Conservation (phyloP, 805 yeast species). For the Middelhovenomyces tepae region DNA sequence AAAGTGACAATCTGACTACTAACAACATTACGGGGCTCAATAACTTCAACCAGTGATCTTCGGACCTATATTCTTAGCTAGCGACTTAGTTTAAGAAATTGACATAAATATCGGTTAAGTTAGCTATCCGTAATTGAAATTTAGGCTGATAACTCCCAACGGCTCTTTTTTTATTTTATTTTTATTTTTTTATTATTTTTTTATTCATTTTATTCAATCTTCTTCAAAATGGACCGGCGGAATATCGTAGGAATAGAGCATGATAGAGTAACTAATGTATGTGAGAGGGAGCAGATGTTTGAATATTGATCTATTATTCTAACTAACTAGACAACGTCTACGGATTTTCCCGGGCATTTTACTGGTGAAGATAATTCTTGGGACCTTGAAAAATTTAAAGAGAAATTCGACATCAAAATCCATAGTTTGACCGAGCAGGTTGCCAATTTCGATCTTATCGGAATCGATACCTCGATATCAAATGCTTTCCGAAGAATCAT, state of each 20-base stretch:
- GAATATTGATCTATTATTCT: background rate
- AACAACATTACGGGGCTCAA: too few species aligned
- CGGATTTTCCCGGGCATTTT: conserved; percentile 86
- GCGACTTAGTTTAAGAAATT: too few species aligned
- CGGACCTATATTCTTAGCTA: too few species aligned
- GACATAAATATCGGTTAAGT: too few species aligned
- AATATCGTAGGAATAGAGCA: conserved; percentile 80
- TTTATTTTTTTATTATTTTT: too few species aligned
- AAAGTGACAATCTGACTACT: too few species aligned
- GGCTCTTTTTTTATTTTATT: too few species aligned
- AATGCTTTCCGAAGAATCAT: conserved; percentile 95
- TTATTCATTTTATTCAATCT: too few species aligned
- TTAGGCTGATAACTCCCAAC: too few species aligned
- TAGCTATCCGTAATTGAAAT: too few species aligned
- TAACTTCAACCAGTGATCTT: too few species aligned
- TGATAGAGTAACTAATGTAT: conserved; percentile 77
- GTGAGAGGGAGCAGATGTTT: conserved; percentile 6
- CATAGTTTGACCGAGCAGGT: conserved; percentile 48
- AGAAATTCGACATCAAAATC: conserved; percentile 55
- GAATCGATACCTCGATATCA: conserved; percentile 85
- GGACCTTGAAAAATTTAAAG: conserved; percentile 74
- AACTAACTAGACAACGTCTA: conserved; percentile 45
- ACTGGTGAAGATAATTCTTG: conserved; percentile 61
- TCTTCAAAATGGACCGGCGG: conserved; percentile 14
- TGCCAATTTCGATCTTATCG: conserved; percentile 79